phyloP scores from a whole-genome alignment of 768 basidiomycete genomes.

The Tricholoma saponaceum region DNA sequence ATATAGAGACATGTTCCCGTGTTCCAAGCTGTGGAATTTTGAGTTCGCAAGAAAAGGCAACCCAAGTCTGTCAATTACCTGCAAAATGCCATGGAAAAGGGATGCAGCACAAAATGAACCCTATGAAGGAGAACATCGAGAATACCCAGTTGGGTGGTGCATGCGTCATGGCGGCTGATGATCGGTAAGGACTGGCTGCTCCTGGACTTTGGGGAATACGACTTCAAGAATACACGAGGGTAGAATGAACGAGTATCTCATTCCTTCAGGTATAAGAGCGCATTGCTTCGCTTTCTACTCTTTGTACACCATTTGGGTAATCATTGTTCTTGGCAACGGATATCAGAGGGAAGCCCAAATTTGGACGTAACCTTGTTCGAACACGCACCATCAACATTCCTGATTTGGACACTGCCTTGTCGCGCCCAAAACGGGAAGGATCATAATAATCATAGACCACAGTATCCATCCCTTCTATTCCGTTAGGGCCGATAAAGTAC shows the following conservation, averaged over 20 bases:
- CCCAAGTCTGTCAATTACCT: conserved; percentile 26
- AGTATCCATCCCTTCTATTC: neutral
- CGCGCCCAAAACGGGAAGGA: conserved; percentile 8
- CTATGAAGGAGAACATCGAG: conserved; percentile 48
- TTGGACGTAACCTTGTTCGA: conserved; percentile 22
- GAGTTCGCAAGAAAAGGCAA: neutral
- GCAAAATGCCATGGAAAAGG: conserved; percentile 71
- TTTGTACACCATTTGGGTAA: conserved; percentile 37
- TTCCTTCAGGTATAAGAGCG: conserved; percentile 31
- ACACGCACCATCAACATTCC: conserved; percentile 13
- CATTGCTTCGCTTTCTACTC: conserved; percentile 25
- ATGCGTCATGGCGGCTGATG: conserved; percentile 21
- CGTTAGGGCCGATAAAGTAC: neutral
- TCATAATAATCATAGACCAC: too few relatives aligned
- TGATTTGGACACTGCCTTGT: conserved; percentile 33
- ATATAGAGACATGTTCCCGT: conserved; percentile 66
- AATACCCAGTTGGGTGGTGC: conserved; percentile 44
- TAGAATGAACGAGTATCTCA: conserved; percentile 18
- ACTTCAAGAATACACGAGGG: conserved; percentile 27
- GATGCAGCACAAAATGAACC: conserved; percentile 51
- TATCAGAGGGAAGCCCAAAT: conserved; percentile 11
- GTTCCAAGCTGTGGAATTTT: conserved; percentile 11
- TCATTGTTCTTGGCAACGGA: conserved; percentile 41
- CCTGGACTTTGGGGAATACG: conserved; percentile 9
- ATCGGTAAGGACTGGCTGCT: conserved; percentile 9